Base-by-base conservation (phyloP, 1,139 yeast genomes). In the Wickerhamiella pararugosa region DNA sequence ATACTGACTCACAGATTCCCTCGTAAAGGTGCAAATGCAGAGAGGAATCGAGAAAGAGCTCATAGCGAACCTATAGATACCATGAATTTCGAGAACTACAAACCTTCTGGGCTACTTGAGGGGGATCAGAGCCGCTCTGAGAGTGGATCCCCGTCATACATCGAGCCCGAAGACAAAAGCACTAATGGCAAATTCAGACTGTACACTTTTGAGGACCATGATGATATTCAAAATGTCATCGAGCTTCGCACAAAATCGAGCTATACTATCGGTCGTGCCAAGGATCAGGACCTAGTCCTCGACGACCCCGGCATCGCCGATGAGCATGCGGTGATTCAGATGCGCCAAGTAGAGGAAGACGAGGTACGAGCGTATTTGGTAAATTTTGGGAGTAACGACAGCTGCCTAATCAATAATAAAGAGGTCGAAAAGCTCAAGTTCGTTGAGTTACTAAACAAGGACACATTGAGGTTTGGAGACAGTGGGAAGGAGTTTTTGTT, bases 261-360 rank as follows among this genome's bases (percentile, higher is more conserved):
- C 35, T 43, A 34, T 21, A 9, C 28, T 34, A 29, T 43, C 7
- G 45, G 45, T n/a, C 26, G 39, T 10, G 32, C 25, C 29, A 9
- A 7, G 5, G 32, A 28, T 3, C n/a, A 29, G 29, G 41, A 42
- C 21, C 30, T 44, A 2, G 10, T 26, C 7, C 33, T 39, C 7
- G 38, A 37, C 6, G 35, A 29, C 25, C 15, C 15, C 6, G 34
- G 41, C 7, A 41, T 29, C 6, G 70, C 76, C 1, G 66, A 67
- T 43, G 72, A 70, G 50, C 80, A 75, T 49, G 76, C 78, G 7
- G 79, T 66, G 1, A 58, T 75, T 7, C 80, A 75, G 49, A 73
- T 69, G 47, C 55, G 72, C 26, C 41, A 29, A 54, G 48, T 21
- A 40, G 34, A 41, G 8, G 42, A 40, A 4, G 44, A 42, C 5